Evolutionary conservation across 148 eudicot genomes (phyloP).

Genomic region (Camellia sinensis): DNA sequence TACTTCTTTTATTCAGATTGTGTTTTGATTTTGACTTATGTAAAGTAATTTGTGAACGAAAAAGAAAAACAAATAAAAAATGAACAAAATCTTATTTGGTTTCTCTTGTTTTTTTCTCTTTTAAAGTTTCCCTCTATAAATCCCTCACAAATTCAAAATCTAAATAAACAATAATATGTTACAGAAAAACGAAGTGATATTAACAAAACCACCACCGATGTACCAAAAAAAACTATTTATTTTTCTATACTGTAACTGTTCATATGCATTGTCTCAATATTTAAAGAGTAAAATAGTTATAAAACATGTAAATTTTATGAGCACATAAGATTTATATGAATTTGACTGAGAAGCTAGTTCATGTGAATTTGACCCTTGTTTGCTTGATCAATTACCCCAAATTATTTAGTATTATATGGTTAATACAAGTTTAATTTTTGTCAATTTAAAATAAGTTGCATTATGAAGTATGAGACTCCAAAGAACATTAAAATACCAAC

Average conservation of each 20-base stretch:
- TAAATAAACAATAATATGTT: too few relatives aligned
- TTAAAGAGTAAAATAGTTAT: not conserved
- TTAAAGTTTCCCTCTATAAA: too few relatives aligned
- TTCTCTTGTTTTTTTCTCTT: too few relatives aligned
- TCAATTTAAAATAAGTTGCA: not conserved
- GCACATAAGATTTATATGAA: not conserved
- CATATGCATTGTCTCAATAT: not conserved
- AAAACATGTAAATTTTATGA: not conserved
- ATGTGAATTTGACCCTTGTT: not conserved
- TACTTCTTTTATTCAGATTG: too few relatives aligned
- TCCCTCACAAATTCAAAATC: too few relatives aligned
- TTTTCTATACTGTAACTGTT: not conserved
- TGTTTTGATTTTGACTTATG: too few relatives aligned
- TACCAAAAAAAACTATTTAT: not conserved
- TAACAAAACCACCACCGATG: too few relatives aligned
- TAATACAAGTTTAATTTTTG: not conserved
- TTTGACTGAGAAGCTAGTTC: not conserved
- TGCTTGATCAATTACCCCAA: not conserved
- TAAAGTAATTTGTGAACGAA: too few relatives aligned
- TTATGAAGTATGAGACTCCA: too few relatives aligned
- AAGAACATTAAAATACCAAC: not conserved
- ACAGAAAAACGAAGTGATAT: not conserved
- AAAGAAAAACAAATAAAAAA: too few relatives aligned
- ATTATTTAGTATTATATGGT: too few relatives aligned
- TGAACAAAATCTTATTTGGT: too few relatives aligned